Evolutionary conservation across 805 yeast genomes (phyloP), one percentile per base, ranked within the genome.

Genomic region (Ogataea nonfermentans): DNA sequence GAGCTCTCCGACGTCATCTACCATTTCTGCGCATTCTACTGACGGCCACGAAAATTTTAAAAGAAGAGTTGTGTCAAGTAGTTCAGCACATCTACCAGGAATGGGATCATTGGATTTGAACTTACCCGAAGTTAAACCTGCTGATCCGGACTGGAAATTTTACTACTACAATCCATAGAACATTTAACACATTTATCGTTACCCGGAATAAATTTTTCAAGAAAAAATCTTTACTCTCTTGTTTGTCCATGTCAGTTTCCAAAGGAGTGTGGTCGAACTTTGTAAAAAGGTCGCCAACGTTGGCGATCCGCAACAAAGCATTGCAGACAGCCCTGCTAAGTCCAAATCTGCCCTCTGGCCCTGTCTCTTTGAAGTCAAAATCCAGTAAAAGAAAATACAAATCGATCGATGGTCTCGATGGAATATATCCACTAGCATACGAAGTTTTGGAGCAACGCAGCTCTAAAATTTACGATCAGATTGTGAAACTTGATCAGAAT

Each of bases 361-460:
- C 87, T 8, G 68, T 67, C 9, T 71, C 83, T 12, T 52, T 79
- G 17, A 68, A 64, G 42, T 63, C 68, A 37, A 57, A 65, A 32
- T 53, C 64, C 30, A 70, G 64, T 46, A 71, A 72, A 55, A 45
- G 60, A 25, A 67, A 76, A 43, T 88, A 89, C 63, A 70, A 67
- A 37, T 70, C 91, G 2, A 95, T 95, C 9, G 65, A 60, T 30
- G 83, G 80, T 2, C 70, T 89, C 30, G 78, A 83, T 46, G 84
- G 80, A 24, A 83, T 86, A 1, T 89, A 86, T 61, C 78, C 81
- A 39, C 58, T 72, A 31, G 86, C 95, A 7, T 78, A 83, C 54
- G 71, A 77, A 19, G 53, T 78, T 17, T 64, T 89, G 43, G 57
- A 66, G 32, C 62, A 74, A 22, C 70, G 84, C 17, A 70, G 74